phyloP scores from a whole-genome alignment of 768 basidiomycete genomes.

The Xerocomus brunneocitrinus region DNA sequence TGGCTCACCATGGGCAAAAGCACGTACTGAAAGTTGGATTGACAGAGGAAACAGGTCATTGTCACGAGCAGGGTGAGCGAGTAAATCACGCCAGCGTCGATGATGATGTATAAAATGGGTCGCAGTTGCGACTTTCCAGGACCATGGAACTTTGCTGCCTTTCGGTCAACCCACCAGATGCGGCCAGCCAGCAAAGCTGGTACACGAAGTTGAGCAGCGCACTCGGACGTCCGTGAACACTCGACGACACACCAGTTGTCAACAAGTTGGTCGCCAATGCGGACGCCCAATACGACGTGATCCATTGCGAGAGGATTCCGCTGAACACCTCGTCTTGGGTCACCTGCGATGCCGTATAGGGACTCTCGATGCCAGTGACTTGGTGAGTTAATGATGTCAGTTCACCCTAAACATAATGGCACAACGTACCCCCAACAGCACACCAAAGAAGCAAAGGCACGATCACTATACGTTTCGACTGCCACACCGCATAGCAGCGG shows the following conservation, averaged over 20 bases:
- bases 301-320: slow-evolving; percentile 27
- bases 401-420: not conserved
- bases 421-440: slow-evolving; percentile 19
- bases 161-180: slow-evolving; percentile 29
- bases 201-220: not conserved
- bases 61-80: slow-evolving; percentile 32
- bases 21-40: slow-evolving; percentile 32
- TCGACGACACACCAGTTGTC: slow-evolving; percentile 25
- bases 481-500: slow-evolving; percentile 33
- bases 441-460: slow-evolving; percentile 30
- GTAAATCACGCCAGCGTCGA: slow-evolving; percentile 38
- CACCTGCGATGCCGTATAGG: slow-evolving; percentile 12
- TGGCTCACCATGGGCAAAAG: slow-evolving; percentile 33
- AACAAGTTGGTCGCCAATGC: slow-evolving; percentile 32
- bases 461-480: slow-evolving; percentile 21
- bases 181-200: slow-evolving; percentile 28
- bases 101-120: slow-evolving; percentile 25
- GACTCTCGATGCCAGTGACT: slow-evolving; percentile 20
- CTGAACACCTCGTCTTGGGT: slow-evolving; percentile 24
- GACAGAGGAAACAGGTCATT: slow-evolving; percentile 26
- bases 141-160: slow-evolving; percentile 13
- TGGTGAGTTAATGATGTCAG: not conserved
- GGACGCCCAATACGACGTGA: slow-evolving; percentile 30
- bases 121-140: slow-evolving; percentile 7
- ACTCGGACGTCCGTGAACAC: not conserved